Conservation (phyloP, 345 rosid species). For the Rubroshorea leprosula region DNA sequence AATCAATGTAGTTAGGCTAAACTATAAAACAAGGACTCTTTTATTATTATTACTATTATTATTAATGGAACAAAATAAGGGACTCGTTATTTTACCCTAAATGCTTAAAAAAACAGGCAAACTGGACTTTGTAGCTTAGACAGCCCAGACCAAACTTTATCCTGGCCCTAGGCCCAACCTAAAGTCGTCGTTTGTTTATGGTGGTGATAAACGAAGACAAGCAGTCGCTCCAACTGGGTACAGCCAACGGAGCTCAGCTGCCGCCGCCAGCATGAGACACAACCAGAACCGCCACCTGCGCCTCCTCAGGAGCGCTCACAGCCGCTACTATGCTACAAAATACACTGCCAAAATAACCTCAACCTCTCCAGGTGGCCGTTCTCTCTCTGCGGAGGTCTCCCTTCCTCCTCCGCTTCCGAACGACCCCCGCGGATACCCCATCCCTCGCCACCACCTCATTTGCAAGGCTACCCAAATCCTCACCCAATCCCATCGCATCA, state of each 20-base stretch:
- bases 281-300: neutral
- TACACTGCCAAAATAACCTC: constrained; percentile 77
- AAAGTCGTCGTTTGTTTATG: too few relatives aligned
- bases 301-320: neutral
- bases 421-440: constrained; percentile 69
- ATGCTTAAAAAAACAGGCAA: too few relatives aligned
- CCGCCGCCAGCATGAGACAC: neutral
- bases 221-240: neutral
- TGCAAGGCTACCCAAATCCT: constrained; percentile 60
- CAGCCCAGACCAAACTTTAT: too few relatives aligned
- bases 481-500: constrained; percentile 8
- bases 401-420: constrained; percentile 43
- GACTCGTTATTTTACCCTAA: too few relatives aligned
- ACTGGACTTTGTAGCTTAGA: too few relatives aligned
- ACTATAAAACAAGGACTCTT: too few relatives aligned
- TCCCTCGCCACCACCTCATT: constrained; percentile 73
- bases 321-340: constrained; percentile 60
- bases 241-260: neutral
- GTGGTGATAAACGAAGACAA: too few relatives aligned
- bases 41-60: too few relatives aligned
- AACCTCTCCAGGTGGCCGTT: constrained; percentile 66
- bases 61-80: too few relatives aligned
- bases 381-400: constrained; percentile 67
- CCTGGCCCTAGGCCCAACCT: too few relatives aligned
- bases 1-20: too few relatives aligned